Conservation (phyloP, 495 filamentous ascomycete species). For the Bacidia gigantensis region DNA sequence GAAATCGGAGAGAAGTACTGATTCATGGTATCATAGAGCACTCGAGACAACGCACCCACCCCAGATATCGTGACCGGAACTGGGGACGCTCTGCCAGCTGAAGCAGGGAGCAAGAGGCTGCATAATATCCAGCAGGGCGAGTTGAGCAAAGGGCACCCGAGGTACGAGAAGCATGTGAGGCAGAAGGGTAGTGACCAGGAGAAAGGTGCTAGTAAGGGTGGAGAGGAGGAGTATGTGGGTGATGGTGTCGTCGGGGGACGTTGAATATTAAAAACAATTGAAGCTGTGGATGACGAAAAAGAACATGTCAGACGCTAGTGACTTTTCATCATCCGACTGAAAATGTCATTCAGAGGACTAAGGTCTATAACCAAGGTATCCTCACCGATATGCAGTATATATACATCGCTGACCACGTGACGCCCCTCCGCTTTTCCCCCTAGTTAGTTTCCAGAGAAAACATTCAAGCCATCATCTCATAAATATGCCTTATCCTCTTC, state of each 20-base stretch:
- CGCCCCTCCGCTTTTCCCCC: not conserved
- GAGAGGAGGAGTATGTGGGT: constrained; percentile 20
- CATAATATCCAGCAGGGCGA: constrained; percentile 21
- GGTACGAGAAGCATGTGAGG: constrained; percentile 31
- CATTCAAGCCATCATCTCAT: constrained; percentile 5
- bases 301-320: too few species aligned
- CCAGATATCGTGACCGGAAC: constrained; percentile 40
- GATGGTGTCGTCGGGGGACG: constrained; percentile 21
- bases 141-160: constrained; percentile 23
- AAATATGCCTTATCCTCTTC: constrained; percentile 2
- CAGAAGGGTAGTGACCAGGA: constrained; percentile 31
- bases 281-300: too few species aligned
- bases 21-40: constrained; percentile 5
- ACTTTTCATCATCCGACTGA: too few species aligned
- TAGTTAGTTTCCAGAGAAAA: not conserved
- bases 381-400: too few species aligned
- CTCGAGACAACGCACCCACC: constrained; percentile 30
- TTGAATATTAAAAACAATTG: constrained; percentile 6
- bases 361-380: too few species aligned
- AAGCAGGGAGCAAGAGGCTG: constrained; percentile 35
- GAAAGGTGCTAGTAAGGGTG: constrained; percentile 21
- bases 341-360: too few species aligned
- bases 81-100: constrained; percentile 32
- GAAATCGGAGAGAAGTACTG: not conserved
- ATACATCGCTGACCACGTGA: not conserved